Conservation (phyloP, 495 filamentous ascomycete species). For the Trichocladium uniseriatum region DNA sequence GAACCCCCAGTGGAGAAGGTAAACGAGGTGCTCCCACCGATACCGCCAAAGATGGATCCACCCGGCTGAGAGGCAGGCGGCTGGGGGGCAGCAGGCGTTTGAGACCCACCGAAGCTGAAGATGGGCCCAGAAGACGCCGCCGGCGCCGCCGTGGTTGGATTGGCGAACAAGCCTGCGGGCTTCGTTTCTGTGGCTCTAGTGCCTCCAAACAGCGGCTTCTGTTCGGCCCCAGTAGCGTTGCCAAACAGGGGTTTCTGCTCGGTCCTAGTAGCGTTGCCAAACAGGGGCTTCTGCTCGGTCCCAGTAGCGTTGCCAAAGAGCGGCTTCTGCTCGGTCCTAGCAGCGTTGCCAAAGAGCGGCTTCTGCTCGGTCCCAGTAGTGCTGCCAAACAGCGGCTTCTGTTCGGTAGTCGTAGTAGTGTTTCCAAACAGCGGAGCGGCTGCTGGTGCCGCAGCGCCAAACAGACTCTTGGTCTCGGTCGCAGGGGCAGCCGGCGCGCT, state of each 20-base stretch:
- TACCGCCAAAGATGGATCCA: constrained; percentile 17
- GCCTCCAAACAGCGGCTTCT: constrained; percentile 17
- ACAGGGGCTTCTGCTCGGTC: constrained; percentile 10
- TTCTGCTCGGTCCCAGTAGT: constrained; percentile 7
- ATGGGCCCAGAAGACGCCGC: constrained; percentile 8
- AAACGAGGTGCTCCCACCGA: constrained; percentile 23
- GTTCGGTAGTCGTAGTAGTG: constrained; percentile 3
- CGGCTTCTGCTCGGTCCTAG: constrained; percentile 3
- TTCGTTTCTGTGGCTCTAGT: constrained; percentile 9
- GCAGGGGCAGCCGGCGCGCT: constrained; percentile 9
- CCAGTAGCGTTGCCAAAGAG: constrained; percentile 12
- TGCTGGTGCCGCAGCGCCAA: no score
- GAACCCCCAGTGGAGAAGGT: constrained; percentile 31
- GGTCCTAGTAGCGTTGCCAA: constrained; percentile 7
- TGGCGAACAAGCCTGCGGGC: constrained; percentile 11
- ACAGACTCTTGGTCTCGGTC: constrained; percentile 16
- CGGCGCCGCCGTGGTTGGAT: constrained; percentile 9
- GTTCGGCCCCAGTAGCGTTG: background rate
- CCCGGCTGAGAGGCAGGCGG: constrained; percentile 13
- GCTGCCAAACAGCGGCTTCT: constrained; percentile 15
- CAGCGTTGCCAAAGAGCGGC: constrained; percentile 14
- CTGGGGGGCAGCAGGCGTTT: constrained; percentile 19
- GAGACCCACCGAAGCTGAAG: constrained; percentile 27
- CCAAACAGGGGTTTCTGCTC: constrained; percentile 17
- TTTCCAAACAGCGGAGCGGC: constrained; percentile 17